Evolutionary conservation across 129 eudicot genomes (phyloP).

Genomic region (Lactuca saligna): DNA sequence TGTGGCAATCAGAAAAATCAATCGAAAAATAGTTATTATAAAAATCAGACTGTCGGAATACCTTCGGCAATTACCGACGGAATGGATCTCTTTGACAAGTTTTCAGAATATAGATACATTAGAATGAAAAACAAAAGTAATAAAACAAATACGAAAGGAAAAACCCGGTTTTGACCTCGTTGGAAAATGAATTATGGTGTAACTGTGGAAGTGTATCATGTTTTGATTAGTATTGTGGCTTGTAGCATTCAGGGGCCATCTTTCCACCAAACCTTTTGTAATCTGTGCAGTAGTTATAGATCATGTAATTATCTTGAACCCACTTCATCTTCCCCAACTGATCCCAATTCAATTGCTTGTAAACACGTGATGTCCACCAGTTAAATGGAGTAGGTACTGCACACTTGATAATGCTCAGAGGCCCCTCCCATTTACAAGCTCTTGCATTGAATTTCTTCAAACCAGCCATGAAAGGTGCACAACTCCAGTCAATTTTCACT

Average conservation of each 20-base stretch:
- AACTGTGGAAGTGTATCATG: not conserved
- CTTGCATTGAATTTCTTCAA: conserved; percentile 39
- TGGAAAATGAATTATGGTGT: too few relatives aligned
- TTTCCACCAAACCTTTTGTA: conserved; percentile 35
- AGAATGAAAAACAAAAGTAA: too few relatives aligned
- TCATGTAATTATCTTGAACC: conserved; percentile 48
- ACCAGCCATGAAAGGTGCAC: conserved; percentile 52
- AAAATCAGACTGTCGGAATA: too few relatives aligned
- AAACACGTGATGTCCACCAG: conserved; percentile 49
- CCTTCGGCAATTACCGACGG: too few relatives aligned
- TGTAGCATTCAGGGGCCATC: conserved; percentile 58
- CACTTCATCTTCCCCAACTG: conserved; percentile 38
- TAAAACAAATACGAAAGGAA: too few relatives aligned
- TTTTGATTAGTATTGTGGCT: conserved; percentile 39
- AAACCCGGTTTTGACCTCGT: too few relatives aligned
- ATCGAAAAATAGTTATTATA: too few relatives aligned
- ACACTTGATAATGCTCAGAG: conserved; percentile 33
- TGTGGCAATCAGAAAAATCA: too few relatives aligned
- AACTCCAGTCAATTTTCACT: conserved; percentile 55
- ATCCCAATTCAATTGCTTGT: conserved; percentile 32
- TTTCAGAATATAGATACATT: too few relatives aligned
- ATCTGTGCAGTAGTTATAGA: conserved; percentile 60
- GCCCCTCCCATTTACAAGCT: conserved; percentile 49
- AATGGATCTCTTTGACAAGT: too few relatives aligned
- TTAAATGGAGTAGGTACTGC: conserved; percentile 30